Percentiles rank a stretch among this genome's conserved stretches.
phyloP scores from a whole-genome alignment of 106 monocot genomes.

The Platanthera guangdongensis region DNA sequence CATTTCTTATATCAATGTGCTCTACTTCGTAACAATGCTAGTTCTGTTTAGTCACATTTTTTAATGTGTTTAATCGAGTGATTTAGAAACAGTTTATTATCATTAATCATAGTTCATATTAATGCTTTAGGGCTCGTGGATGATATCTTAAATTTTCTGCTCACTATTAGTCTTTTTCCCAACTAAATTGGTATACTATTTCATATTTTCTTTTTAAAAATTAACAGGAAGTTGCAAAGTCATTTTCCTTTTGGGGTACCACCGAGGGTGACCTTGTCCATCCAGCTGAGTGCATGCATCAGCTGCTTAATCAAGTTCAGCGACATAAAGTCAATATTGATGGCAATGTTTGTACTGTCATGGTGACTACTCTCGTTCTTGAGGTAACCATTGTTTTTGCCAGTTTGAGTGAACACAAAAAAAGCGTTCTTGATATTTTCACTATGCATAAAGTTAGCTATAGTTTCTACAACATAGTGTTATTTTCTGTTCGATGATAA shows the following conservation, averaged over 20 bases:
- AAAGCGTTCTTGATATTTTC: neutral
- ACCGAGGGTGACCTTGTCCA: constrained; percentile 68
- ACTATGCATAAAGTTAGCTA: neutral
- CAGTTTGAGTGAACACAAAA: neutral
- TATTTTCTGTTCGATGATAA: neutral
- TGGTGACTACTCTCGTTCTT: constrained; percentile 86
- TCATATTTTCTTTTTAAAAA: neutral
- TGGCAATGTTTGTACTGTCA: constrained; percentile 79
- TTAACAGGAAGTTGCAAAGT: constrained; percentile 59
- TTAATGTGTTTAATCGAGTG: neutral
- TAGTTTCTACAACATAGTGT: neutral
- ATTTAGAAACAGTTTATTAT: neutral
- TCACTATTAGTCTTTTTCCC: neutral
- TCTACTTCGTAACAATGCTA: neutral
- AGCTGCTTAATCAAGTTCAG: constrained; percentile 68
- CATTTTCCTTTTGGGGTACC: constrained; percentile 81
- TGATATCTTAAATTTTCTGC: neutral
- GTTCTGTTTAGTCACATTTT: neutral
- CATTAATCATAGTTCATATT: neutral
- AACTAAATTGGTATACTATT: neutral
- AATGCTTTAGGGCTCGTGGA: neutral
- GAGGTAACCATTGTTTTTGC: constrained; percentile 41
- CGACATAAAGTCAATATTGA: constrained; percentile 77
- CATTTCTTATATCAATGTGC: neutral
- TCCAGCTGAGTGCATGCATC: constrained; percentile 85